These are phyloP conservation scores for Metschnikowia sp. DNA, from an alignment of 805 yeast species.

Conservation along the genomic window DNA sequence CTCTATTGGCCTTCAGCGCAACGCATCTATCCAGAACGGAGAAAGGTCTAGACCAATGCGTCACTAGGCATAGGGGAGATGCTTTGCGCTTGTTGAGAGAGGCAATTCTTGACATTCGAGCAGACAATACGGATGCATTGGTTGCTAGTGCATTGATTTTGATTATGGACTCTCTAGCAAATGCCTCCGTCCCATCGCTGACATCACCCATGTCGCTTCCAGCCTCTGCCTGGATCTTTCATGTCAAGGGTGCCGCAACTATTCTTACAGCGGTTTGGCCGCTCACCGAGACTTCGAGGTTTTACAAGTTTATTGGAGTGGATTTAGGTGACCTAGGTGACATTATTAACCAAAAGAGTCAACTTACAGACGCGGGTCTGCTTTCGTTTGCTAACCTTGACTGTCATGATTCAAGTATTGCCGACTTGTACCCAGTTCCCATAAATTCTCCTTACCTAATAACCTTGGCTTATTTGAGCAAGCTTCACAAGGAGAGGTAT, in stretches of 20 bases:
- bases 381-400: conserved; percentile 53
- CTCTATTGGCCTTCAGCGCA: conserved; percentile 85
- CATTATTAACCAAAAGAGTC: conserved; percentile 42
- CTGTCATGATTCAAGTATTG: conserved; percentile 83
- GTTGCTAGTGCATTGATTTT: conserved; percentile 88
- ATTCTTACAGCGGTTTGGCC: conserved; percentile 97
- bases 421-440: conserved; percentile 83
- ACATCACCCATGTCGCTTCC: conserved; percentile 61
- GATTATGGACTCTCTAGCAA: conserved; percentile 91
- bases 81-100: conserved; percentile 77
- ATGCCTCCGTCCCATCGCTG: conserved; percentile 64
- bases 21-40: conserved; percentile 82
- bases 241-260: conserved; percentile 95
- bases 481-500: conserved; percentile 74
- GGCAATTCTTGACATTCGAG: conserved; percentile 78
- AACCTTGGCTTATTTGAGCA: conserved; percentile 83
- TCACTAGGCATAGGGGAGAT: conserved; percentile 82
- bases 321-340: conserved; percentile 90
- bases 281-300: conserved; percentile 44
- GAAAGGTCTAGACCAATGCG: conserved; percentile 72
- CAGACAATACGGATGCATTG: conserved; percentile 86
- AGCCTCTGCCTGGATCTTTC: conserved; percentile 95
- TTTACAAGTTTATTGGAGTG: conserved; percentile 62
- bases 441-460: conserved; percentile 80
- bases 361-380: conserved; percentile 18